These are phyloP conservation scores for Trichoderma sp. DNA, from an alignment of 2,329 filamentous ascomycete genomes.

Conservation along the genomic window DNA sequence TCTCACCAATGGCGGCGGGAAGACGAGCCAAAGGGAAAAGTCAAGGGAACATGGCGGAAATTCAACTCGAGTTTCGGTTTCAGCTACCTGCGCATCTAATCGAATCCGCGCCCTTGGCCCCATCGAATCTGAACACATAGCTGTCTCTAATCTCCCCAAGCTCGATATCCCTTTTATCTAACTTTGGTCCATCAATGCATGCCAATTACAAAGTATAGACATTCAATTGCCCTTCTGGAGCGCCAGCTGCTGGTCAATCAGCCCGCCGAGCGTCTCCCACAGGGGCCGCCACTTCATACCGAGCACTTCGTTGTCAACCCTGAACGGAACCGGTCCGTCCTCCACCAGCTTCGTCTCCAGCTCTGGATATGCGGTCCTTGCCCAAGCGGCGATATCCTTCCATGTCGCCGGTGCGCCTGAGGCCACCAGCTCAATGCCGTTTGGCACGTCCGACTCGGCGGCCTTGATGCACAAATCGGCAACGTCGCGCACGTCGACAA, in stretches of 20 bases:
- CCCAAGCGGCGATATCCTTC: slow-evolving; percentile 1
- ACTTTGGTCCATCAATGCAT: not conserved
- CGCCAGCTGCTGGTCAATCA: slow-evolving; percentile 6
- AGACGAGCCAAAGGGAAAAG: not conserved
- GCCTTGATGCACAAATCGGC: slow-evolving; percentile 16
- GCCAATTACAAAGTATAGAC: not conserved
- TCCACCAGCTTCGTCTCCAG: not conserved
- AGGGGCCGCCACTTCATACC: slow-evolving; percentile 10
- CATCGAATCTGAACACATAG: not conserved
- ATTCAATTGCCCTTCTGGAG: not conserved
- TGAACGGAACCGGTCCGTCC: not conserved
- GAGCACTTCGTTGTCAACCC: not conserved
- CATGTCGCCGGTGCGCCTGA: not conserved
- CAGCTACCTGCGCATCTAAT: not conserved
- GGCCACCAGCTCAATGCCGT: slow-evolving; percentile 5
- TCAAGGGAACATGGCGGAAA: not conserved
- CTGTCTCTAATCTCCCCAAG: not conserved
- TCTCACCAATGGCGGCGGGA: not conserved
- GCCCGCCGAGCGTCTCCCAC: not conserved
- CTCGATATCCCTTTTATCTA: not conserved
- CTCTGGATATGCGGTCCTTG: not conserved
- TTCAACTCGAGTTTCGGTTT: slow-evolving; percentile 3
- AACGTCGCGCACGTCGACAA: slow-evolving; percentile 20
- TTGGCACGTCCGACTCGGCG: not conserved
- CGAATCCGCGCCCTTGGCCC: not conserved